A percentile compares a stretch with the other conserved stretches of the same genome.
These are phyloP conservation scores for Ogataea paraovalis DNA, from an alignment of 805 yeast species.

Conservation along the genomic window DNA sequence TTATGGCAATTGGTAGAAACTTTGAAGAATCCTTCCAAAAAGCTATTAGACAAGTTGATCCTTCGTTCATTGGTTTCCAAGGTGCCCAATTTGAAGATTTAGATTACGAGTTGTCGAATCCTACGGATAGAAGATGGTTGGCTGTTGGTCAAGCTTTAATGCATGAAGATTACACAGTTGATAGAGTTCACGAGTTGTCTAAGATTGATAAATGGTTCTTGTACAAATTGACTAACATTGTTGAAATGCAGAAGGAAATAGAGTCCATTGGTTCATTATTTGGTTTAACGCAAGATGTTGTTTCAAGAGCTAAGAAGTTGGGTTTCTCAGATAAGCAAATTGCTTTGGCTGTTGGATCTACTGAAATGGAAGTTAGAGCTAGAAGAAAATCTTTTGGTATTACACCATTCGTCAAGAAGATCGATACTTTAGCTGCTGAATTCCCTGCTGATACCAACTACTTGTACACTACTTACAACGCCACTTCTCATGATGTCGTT, in stretches of 20 bases:
- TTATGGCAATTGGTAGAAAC: constrained; percentile 95
- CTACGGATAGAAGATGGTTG: constrained; percentile 95
- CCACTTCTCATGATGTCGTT: constrained; percentile 78
- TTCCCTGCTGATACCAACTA: constrained; percentile 96
- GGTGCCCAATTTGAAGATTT: constrained; percentile 75
- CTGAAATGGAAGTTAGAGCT: constrained; percentile 79
- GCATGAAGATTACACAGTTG: constrained; percentile 88
- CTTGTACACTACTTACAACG: constrained; percentile 91
- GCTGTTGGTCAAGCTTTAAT: constrained; percentile 97
- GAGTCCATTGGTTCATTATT: constrained; percentile 58
- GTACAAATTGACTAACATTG: constrained; percentile 88
- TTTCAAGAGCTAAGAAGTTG: constrained; percentile 80
- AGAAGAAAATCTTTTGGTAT: constrained; percentile 77
- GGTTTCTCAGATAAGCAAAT: constrained; percentile 97
- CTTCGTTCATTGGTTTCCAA: constrained; percentile 86
- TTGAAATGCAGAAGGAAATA: constrained; percentile 77
- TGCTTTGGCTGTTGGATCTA: constrained; percentile 65
- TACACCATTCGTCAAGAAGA: constrained; percentile 90
- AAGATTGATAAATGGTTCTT: constrained; percentile 96
- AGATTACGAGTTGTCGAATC: constrained; percentile 73
- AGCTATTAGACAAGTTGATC: constrained; percentile 95
- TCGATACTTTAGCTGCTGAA: constrained; percentile 98
- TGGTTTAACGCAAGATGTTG: constrained; percentile 61
- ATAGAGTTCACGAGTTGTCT: constrained; percentile 83
- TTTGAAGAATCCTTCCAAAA: constrained; percentile 98